A percentile compares a stretch with the other conserved stretches of the same genome.
Evolutionary conservation across 768 basidiomycete genomes (phyloP).

Genomic region (Auricularia sp.): DNA sequence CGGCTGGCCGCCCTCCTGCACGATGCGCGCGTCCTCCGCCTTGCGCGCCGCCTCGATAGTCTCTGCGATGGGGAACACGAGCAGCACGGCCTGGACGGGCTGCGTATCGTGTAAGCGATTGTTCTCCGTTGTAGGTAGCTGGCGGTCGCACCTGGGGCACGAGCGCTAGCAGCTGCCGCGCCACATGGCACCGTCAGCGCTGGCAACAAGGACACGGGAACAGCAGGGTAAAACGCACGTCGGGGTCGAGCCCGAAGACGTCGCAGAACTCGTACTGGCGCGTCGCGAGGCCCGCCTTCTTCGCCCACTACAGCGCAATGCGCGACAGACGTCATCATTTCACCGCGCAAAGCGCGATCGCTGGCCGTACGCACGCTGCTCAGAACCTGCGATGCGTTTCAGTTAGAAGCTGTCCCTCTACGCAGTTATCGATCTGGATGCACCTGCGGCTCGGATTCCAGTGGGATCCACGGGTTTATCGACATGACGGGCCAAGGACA

Average conservation of each 20-base stretch:
- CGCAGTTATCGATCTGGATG: not conserved
- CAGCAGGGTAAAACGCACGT: conserved; percentile 29
- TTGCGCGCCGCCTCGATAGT: conserved; percentile 39
- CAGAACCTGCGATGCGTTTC: not conserved
- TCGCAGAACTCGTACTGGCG: conserved; percentile 50
- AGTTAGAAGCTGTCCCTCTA: not conserved
- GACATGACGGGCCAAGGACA: too few species aligned
- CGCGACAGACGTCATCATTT: not conserved
- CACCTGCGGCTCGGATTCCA: conserved; percentile 1
- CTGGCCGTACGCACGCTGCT: not conserved
- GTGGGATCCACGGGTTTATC: not conserved
- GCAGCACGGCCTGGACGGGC: conserved; percentile 74
- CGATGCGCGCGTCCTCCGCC: conserved; percentile 51
- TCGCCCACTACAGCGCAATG: conserved; percentile 45
- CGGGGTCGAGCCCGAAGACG: conserved; percentile 62
- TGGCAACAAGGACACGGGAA: not conserved
- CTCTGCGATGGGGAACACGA: conserved; percentile 71
- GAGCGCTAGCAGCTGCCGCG: not conserved
- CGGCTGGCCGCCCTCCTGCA: conserved; percentile 30
- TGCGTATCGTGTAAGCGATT: conserved; percentile 18
- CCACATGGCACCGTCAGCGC: not conserved
- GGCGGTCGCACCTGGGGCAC: not conserved
- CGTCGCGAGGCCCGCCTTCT: conserved; percentile 51
- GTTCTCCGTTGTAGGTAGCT: not conserved
- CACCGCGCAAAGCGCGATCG: not conserved